Base-by-base conservation (phyloP, 495 filamentous ascomycete species). In the Xylaria scruposa region DNA sequence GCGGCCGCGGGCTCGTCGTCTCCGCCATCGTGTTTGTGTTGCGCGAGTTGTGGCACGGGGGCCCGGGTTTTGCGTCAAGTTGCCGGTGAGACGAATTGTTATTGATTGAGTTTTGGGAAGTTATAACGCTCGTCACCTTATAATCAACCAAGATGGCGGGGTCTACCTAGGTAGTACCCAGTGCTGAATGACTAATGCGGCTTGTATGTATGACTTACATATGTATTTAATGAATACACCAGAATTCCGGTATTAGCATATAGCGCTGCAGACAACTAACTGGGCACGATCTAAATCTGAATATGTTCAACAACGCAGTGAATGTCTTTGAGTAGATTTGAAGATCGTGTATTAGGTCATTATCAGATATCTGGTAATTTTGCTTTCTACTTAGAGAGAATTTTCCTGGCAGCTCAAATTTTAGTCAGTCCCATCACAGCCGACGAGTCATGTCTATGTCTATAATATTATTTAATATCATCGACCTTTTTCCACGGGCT, bases 1-100 rank as follows among this genome's bases (percentile, higher is more conserved):
- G 81, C 51, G 89, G 88, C 40, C 91, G 91, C 49, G 69, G 36
- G 51, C 33, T 47, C 31, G 61, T 47, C 38, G 62, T 53, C 36
- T 71, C 61, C 29, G 70, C 49, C 61, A 71, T 71, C 6, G 13
- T 36, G 42, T 31, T 12, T 42, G 38, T 38, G 24, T 65, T 21
- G 40, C 40, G 42, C 53, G 38, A 36, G 9, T 60, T 17, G 56
- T 59, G 51, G 51, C 51, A 21, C 9, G 21, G 51, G 12, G n/a
- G 2, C 51, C 51, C 51, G 51, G 51, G 9, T n/a, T 51, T 21
- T 54, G 17, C 21, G 9, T 12, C 9, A 24, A n/a, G 51, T 54
- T 54, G 51, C 51, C 3, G 51, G 51, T 54, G 24, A 54, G 51
- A 54, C 51, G 24, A 24, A 24, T 13, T 54, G 21, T 1, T 26